A percentile compares a stretch with the other conserved stretches of the same genome.
These are phyloP conservation scores for Prunus kanzakura DNA, from an alignment of 306 rosid species.

Conservation along the genomic window DNA sequence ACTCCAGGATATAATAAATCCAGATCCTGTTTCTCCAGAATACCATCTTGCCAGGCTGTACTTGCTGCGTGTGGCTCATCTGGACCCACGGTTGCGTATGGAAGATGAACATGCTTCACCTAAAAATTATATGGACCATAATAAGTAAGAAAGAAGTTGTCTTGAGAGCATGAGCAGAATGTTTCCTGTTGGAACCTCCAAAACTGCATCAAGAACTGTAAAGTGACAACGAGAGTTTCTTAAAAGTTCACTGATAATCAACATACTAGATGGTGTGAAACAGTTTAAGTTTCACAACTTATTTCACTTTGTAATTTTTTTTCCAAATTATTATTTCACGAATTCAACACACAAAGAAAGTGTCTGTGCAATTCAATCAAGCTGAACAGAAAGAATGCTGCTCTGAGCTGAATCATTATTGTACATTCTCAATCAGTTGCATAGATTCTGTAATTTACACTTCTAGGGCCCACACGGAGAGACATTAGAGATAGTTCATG, in stretches of 20 bases:
- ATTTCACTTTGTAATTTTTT: not conserved
- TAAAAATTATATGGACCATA: constrained; percentile 15
- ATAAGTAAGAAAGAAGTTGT: constrained; percentile 5
- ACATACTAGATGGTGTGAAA: not conserved
- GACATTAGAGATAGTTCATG: not conserved
- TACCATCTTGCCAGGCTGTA: constrained; percentile 77
- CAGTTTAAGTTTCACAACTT: not conserved
- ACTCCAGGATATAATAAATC: constrained; percentile 48
- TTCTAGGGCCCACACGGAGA: not conserved
- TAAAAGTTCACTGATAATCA: not conserved
- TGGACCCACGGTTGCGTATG: constrained; percentile 77
- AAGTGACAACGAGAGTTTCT: not conserved
- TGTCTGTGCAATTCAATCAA: not conserved
- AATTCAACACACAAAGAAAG: not conserved
- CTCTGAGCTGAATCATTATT: not conserved
- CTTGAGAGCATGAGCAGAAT: not conserved
- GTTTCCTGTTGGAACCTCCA: not conserved
- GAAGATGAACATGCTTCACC: constrained; percentile 46
- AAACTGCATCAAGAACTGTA: not conserved
- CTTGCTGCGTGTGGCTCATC: constrained; percentile 96
- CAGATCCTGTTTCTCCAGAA: constrained; percentile 66
- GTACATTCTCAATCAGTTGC: not conserved
- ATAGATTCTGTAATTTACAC: not conserved
- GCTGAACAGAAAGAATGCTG: not conserved
- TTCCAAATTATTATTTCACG: not conserved